phyloP scores from a whole-genome alignment of 192 early-diverging fungal species.

The Coemansia sp. region DNA sequence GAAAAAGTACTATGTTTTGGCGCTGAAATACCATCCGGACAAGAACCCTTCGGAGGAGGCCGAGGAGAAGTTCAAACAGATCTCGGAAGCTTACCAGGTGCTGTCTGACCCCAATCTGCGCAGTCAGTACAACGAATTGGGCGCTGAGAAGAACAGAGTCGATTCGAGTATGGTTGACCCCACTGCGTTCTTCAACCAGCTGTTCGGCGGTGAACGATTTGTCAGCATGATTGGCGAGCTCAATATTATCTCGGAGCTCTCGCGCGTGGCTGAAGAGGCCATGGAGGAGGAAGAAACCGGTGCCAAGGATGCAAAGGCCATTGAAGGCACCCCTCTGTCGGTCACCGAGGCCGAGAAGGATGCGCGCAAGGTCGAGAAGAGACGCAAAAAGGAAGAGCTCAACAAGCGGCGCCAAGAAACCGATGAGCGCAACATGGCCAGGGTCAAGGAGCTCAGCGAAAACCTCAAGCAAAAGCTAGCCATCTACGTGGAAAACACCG shows the following conservation, averaged over 20 bases:
- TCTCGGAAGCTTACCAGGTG: constrained; percentile 97
- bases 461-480: constrained; percentile 77
- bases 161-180: constrained; percentile 83
- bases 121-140: constrained; percentile 85
- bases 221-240: constrained; percentile 98
- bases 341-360: constrained; percentile 41
- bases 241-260: constrained; percentile 91
- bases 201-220: constrained; percentile 98
- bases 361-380: constrained; percentile 58
- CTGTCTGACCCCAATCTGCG: constrained; percentile 89
- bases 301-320: constrained; percentile 28
- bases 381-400: constrained; percentile 60
- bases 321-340: constrained; percentile 18
- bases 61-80: constrained; percentile 80
- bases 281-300: constrained; percentile 55
- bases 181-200: constrained; percentile 91
- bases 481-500: constrained; percentile 68
- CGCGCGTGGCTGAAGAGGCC: constrained; percentile 70
- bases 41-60: constrained; percentile 59
- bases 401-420: constrained; percentile 65
- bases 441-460: constrained; percentile 70
- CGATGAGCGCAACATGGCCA: constrained; percentile 57
- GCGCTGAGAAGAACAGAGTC: constrained; percentile 59
- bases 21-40: constrained; percentile 62
- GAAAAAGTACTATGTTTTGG: constrained; percentile 76